Percentiles rank a stretch among this genome's conserved stretches.
Evolutionary conservation across 495 filamentous ascomycete genomes (phyloP).

Genomic region (Chaetomidium leptoderma): DNA sequence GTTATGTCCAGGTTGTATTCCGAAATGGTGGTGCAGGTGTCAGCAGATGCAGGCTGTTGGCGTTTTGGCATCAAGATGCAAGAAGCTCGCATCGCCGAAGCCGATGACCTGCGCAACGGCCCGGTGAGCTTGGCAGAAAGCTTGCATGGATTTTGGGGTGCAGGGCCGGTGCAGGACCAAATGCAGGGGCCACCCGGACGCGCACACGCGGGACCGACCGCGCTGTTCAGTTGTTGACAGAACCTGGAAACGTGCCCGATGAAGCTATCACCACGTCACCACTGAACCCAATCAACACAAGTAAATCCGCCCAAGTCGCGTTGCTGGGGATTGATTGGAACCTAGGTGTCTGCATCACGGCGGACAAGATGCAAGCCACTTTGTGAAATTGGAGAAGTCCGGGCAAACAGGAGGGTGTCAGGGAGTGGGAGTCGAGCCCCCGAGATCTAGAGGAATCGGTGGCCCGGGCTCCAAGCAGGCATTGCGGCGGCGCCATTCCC

Average conservation of each 20-base stretch:
- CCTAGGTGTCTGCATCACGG: neutral
- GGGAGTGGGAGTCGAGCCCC: neutral
- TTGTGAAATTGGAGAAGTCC: constrained; percentile 11
- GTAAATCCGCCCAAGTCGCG: neutral
- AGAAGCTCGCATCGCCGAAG: too few species aligned
- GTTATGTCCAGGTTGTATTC: neutral
- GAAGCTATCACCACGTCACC: neutral
- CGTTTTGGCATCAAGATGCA: too few species aligned
- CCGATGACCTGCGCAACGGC: too few species aligned
- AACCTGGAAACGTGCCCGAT: neutral
- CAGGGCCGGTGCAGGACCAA: neutral
- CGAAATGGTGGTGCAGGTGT: neutral
- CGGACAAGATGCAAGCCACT: neutral
- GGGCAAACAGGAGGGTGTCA: neutral
- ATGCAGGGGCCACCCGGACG: neutral
- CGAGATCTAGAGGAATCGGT: constrained; percentile 1
- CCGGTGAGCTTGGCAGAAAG: neutral
- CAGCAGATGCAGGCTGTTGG: too few species aligned
- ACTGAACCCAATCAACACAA: neutral
- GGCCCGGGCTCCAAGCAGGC: neutral
- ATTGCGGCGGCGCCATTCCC: constrained; percentile 10
- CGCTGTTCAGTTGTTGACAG: neutral
- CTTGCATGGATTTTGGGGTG: neutral
- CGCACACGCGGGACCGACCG: neutral
- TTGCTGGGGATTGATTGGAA: neutral